Conservation (phyloP, 352 stramenopile genomes). For the Aphanomyces euteiches region DNA sequence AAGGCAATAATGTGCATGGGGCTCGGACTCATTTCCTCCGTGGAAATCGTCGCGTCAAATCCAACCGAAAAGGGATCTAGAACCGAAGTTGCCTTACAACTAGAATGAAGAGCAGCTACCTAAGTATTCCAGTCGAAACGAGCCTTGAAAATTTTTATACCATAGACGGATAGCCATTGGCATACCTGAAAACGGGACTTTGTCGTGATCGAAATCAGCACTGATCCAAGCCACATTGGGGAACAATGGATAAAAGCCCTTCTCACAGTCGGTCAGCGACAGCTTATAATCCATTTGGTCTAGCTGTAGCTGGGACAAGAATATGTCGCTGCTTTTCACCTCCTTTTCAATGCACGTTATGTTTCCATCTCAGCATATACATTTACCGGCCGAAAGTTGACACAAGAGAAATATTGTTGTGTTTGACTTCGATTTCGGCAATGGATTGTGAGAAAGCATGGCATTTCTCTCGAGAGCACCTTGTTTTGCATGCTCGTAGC, state of each 20-base stretch:
- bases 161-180: no score
- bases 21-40: no score
- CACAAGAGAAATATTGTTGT: no score
- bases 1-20: no score
- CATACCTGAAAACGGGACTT: neutral
- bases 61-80: no score
- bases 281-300: neutral
- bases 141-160: neutral
- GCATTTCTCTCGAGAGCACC: conserved; percentile 4
- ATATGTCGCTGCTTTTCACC: neutral
- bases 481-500: neutral
- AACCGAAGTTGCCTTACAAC: no score
- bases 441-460: neutral
- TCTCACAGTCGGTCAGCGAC: neutral
- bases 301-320: neutral
- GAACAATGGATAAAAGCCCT: neutral
- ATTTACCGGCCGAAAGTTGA: no score
- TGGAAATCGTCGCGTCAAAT: no score
- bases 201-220: neutral
- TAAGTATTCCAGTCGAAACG: neutral
- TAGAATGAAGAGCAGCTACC: neutral
- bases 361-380: no score
- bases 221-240: neutral
- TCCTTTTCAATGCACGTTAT: neutral
- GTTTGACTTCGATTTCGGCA: neutral